phyloP scores from a whole-genome alignment of 1,284 basidiomycete genomes.

The Pseudozyma thailandica region DNA sequence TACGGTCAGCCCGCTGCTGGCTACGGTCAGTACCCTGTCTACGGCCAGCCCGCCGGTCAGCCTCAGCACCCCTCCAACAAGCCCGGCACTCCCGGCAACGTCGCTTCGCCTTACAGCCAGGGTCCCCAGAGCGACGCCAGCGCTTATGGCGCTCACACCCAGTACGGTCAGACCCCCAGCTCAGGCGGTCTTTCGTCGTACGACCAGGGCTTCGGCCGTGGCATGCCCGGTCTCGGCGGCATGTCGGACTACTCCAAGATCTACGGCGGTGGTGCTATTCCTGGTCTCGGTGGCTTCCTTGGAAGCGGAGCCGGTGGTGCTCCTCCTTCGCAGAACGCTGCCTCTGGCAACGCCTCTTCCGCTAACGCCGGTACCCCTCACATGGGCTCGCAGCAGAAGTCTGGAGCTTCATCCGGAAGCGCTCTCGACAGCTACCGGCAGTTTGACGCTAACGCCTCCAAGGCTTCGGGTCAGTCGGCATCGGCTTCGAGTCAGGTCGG shows the following conservation, averaged over 20 bases:
- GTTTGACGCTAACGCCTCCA: slow-evolving; percentile 47
- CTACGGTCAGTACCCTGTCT: slow-evolving; percentile 67
- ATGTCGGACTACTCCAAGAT: slow-evolving; percentile 64
- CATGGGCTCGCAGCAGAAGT: slow-evolving; percentile 51
- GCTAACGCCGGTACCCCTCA: slow-evolving; percentile 47
- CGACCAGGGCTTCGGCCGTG: slow-evolving; percentile 62
- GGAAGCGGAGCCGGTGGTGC: slow-evolving; percentile 38
- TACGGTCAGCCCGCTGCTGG: slow-evolving; percentile 65
- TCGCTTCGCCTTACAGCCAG: slow-evolving; percentile 63
- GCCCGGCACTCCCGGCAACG: slow-evolving; percentile 59
- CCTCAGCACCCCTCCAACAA: slow-evolving; percentile 57
- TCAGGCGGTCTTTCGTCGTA: slow-evolving; percentile 47
- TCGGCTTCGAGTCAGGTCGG: slow-evolving; percentile 38
- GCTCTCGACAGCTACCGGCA: slow-evolving; percentile 51
- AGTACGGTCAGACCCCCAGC: slow-evolving; percentile 54
- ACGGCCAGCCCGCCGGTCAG: slow-evolving; percentile 60
- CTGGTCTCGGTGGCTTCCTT: slow-evolving; percentile 56
- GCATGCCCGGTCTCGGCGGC: slow-evolving; percentile 49
- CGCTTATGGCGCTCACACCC: slow-evolving; percentile 57
- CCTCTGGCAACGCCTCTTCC: slow-evolving; percentile 30
- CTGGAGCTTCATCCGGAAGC: slow-evolving; percentile 41
- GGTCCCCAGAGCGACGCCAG: slow-evolving; percentile 45
- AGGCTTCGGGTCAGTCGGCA: slow-evolving; percentile 28
- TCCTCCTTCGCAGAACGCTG: slow-evolving; percentile 49
- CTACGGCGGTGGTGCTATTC: slow-evolving; percentile 54